Evolutionary conservation across 2,329 filamentous ascomycete species (phyloP).

Genomic region (Arthroderma sp.): DNA sequence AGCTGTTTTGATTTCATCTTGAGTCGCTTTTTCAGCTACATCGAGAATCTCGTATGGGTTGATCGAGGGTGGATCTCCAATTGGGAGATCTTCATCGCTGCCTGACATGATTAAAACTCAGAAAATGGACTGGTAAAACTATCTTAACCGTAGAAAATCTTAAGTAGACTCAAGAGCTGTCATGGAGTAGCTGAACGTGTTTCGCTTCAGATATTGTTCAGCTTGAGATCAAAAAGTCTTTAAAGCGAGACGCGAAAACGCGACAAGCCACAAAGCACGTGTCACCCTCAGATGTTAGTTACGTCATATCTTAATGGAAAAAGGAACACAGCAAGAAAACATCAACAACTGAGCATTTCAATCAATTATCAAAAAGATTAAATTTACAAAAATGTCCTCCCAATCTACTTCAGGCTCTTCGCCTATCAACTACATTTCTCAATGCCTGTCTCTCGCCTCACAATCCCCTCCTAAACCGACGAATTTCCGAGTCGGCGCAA

Average conservation of each 20-base stretch:
- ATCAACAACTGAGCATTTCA: neutral
- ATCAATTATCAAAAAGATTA: no score
- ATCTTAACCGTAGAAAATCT: neutral
- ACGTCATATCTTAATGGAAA: no score
- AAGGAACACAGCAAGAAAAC: neutral
- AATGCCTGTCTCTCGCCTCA: constrained; percentile 62
- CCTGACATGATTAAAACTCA: constrained; percentile 5
- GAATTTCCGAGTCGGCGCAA: constrained; percentile 88
- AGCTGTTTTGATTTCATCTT: constrained; percentile 71
- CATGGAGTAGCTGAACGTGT: neutral
- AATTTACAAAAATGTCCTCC: constrained; percentile 2
- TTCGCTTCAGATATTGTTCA: neutral
- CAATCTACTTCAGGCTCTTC: constrained; percentile 10
- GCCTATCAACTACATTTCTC: constrained; percentile 45
- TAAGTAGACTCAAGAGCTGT: neutral
- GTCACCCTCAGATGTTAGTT: no score
- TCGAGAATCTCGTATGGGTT: constrained; percentile 69
- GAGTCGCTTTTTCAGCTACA: constrained; percentile 55
- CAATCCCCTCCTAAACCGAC: constrained; percentile 74
- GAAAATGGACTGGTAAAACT: neutral
- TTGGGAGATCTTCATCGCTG: constrained; percentile 37
- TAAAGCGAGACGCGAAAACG: no score
- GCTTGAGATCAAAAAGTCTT: neutral
- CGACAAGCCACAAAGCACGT: no score
- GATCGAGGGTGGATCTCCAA: constrained; percentile 51